Evolutionary conservation across 257 asterid genomes (phyloP).

Genomic region (Solanum arcanum): DNA sequence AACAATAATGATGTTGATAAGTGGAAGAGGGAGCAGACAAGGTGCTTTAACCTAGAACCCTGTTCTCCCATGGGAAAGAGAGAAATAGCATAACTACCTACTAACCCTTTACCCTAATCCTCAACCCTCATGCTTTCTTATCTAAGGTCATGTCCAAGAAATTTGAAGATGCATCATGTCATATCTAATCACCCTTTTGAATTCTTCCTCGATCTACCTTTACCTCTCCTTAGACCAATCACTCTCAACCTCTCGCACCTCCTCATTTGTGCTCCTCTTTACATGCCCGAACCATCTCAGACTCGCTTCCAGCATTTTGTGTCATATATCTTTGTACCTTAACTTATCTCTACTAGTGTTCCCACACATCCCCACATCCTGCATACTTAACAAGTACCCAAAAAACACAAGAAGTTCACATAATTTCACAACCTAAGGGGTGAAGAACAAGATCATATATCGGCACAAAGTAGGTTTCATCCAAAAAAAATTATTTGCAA

Average conservation of each 20-base stretch:
- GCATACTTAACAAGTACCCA: neutral
- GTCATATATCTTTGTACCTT: neutral
- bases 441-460: neutral
- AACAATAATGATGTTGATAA: neutral
- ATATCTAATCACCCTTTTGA: neutral
- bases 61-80: neutral
- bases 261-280: neutral
- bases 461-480: neutral
- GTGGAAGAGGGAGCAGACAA: neutral
- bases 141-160: neutral
- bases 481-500: neutral
- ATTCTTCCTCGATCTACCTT: neutral
- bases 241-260: neutral
- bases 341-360: neutral
- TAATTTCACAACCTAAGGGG: neutral
- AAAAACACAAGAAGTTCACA: neutral
- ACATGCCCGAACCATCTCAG: neutral
- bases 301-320: neutral
- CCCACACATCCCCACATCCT: neutral
- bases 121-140: neutral
- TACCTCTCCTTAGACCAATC: neutral
- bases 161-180: neutral
- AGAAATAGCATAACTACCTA: neutral
- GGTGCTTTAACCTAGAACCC: neutral
- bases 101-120: neutral